Conservation (phyloP, 192 early-diverging fungal genomes). For the Backusella morwellensis region DNA sequence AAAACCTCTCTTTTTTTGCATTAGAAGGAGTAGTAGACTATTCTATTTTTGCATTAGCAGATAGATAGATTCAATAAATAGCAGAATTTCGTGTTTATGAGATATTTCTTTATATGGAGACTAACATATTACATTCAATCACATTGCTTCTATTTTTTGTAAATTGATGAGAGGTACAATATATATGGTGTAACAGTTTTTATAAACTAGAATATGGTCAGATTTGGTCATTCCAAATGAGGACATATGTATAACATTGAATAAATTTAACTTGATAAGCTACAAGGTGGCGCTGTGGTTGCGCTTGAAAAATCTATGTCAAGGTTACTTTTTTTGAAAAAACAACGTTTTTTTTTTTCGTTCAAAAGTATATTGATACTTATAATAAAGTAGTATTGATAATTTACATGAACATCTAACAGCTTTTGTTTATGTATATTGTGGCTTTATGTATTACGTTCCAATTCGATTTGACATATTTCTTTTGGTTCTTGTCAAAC, state of each 20-base stretch:
- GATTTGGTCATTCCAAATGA: background rate
- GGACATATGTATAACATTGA: background rate
- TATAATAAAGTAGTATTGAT: background rate
- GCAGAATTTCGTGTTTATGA: background rate
- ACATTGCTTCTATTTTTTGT: background rate
- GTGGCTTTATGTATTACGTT: background rate
- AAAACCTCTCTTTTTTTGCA: background rate
- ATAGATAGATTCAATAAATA: background rate
- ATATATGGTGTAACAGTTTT: background rate
- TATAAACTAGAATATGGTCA: background rate
- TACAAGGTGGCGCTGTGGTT: background rate
- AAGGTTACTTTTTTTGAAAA: background rate
- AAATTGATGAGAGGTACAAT: background rate
- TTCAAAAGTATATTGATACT: background rate
- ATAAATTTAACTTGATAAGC: background rate
- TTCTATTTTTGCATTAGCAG: background rate
- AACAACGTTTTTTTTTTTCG: background rate
- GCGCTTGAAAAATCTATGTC: background rate
- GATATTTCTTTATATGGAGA: background rate
- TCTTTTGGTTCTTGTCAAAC: constrained; percentile 6
- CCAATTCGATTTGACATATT: constrained; percentile 6
- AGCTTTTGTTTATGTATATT: background rate
- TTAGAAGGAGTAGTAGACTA: background rate
- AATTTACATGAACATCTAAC: background rate
- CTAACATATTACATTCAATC: background rate